Evolutionary conservation across 225 moss, liverwort and hornwort species (phyloP), one percentile per base, ranked within the genome.

Genomic region (Pseudisothecium myosuroides): DNA sequence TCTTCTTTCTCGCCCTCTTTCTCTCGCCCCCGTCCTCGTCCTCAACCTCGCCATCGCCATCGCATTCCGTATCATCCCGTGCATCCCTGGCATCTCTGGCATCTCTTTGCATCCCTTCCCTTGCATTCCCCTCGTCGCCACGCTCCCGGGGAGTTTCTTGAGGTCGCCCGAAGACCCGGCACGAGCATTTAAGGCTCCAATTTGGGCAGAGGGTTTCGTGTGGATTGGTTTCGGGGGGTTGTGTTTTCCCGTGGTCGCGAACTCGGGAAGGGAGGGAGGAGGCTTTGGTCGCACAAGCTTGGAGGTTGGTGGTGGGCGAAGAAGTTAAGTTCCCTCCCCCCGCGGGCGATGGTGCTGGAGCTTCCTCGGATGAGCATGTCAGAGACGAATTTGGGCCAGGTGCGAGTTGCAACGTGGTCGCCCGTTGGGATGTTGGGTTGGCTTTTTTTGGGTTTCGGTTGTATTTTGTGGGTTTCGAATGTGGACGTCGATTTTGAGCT

Each of bases 351-450:
- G 91, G 84, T 93, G 90, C 90, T 78, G 92, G 88, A 89, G 93
- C 69, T 85, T 69, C 83, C 45, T 87, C 81, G 74, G 76, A 91
- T 80, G 90, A 92, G 94, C 87, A 94, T 94, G 94, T 90, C 90
- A 43, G 88, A 86, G 87, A 80, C 91, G 90, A 87, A 94, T 92
- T 94, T 85, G 56, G 72, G 67, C 79, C 94, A 94, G 94, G 94
- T 94, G 85, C 55, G 90, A 54, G 17, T 24, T 18, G 36, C 28
- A 39, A 45, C 31, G 52, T 15, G 37, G 39, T 66, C 47, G 49
- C 21, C 18, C 11, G 28, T 72, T 75, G 77, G 55, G 63, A 6
- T 27, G 50, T 9, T 65, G 59, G 2, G n/a, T n/a, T n/a, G n/a
- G n/a, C n/a, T n/a, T n/a, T n/a, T n/a, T 56, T 69, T 64, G 52